phyloP scores from a whole-genome alignment of 805 yeast species.

The Candida boleticola region DNA sequence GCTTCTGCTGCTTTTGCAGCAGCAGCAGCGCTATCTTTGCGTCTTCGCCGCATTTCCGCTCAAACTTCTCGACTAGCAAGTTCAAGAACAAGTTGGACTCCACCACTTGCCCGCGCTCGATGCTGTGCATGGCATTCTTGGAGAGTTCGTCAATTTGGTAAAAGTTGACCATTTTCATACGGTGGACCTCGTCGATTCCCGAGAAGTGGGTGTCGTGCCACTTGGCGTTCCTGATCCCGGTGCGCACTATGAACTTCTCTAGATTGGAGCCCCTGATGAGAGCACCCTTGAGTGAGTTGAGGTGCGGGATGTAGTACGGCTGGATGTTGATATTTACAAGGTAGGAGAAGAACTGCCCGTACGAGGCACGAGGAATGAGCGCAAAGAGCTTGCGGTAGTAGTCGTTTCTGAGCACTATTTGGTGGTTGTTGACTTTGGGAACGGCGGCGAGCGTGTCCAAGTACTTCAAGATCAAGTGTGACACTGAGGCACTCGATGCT shows the following conservation, averaged over 20 bases:
- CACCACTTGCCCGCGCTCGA: conserved; percentile 25
- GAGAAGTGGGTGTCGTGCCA: conserved; percentile 34
- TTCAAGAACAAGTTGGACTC: conserved; percentile 33
- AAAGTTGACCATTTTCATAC: conserved; percentile 29
- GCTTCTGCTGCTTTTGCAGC: conserved; percentile 9
- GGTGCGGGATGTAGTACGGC: conserved; percentile 14
- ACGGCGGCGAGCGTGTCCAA: conserved; percentile 24
- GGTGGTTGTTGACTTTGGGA: conserved; percentile 18
- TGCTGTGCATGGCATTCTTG: conserved; percentile 19
- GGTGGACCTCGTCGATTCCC: conserved; percentile 15
- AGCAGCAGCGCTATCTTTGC: not conserved
- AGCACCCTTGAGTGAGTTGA: conserved; percentile 18
- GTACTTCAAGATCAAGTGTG: conserved; percentile 18
- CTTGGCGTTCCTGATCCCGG: conserved; percentile 34
- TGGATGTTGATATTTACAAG: conserved; percentile 32
- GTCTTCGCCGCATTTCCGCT: conserved; percentile 16
- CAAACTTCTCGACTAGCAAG: conserved; percentile 37
- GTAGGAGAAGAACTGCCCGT: conserved; percentile 25
- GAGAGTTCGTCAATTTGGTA: conserved; percentile 26
- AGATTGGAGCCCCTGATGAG: conserved; percentile 27
- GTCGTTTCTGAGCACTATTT: conserved; percentile 16
- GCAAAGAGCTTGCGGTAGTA: conserved; percentile 17
- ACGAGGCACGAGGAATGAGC: conserved; percentile 15
- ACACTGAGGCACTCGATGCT: not conserved
- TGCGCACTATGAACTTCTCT: conserved; percentile 32